Evolutionary conservation across 2,329 filamentous ascomycete genomes (phyloP), one percentile per base, ranked within the genome.

Genomic region (Cladosporium colombiae): DNA sequence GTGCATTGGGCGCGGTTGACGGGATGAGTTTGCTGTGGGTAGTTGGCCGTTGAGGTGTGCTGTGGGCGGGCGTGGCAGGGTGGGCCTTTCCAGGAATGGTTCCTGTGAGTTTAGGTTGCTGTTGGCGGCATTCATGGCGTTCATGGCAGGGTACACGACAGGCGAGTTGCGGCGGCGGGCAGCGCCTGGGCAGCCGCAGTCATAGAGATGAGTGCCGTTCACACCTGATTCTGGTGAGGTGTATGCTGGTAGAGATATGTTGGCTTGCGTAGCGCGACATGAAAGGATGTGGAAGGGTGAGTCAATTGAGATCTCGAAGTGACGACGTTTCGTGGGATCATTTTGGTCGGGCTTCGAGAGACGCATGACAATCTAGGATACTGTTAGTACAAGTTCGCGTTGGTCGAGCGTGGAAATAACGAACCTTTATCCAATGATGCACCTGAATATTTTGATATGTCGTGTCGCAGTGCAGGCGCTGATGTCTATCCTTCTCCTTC

Each of bases 261-360:
- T 97, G 59, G 91, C 90, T 76, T 95, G 91, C 0, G 92, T 96
- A n/a, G 93, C 93, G 68, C 91, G 91, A 80, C 93, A 97, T 68
- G 93, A 94, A 57, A 97, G 89, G 55, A 97, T 92, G 68, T 94
- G 94, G 75, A 97, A 94, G 0, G 93, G 93, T 1, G 93, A 97
- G 78, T 97, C 93, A 72, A 97, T 97, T 70, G 92, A 96, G 73
- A 97, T 97, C 78, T 97, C 93, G 71, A 96, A 97, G 75, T 97
- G 93, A 37, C 93, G 87, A 69, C 93, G 87, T 74, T 93, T 93
- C 0, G 82, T 83, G 0, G 92, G 88, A 72, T 96, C 91, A 13
- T 89, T 87, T 46, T 89, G 86, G 72, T 97, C 93, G 16, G 90
- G 82, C 72, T 92, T 92, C 33, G 93, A 97, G 56, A 97, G 89